Evolutionary conservation across 768 basidiomycete species (phyloP), one percentile per base, ranked within the genome.

Genomic region (Hygrophoropsis aurantiaca): DNA sequence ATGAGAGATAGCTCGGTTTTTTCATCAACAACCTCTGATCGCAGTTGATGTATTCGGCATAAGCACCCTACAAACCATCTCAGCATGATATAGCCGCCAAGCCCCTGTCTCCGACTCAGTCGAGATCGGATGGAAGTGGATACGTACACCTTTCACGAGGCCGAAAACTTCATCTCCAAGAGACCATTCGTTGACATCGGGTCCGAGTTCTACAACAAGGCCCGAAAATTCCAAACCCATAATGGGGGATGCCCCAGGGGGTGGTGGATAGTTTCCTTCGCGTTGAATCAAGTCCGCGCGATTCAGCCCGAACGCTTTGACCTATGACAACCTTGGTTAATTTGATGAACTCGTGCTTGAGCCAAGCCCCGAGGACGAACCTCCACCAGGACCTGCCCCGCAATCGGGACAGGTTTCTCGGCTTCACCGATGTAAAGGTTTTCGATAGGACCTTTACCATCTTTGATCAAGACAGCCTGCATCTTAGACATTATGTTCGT

Each of bases 221-320:
- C 90, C 89, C 19, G 90, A 81, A 62, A 94, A 95, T 65, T 95
- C 94, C 36, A 93, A 87, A 3, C 94, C 92, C 8, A 94, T 74
- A 59, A 94, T 84, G 6, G 74, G 67, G 27, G 85, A 84, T 16
- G 81, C 78, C 34, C 84, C 86, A n/a, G 83, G 74, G 24, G 92
- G 91, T n/a, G 77, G 67, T 15, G 88, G 85, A 61, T 93, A 93
- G n/a, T 62, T 57, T 1, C 85, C 87, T 59, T 82, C 74, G 5
- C 86, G 79, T 62, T 90, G 92, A 5, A 54, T 42, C 44, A 91
- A 74, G 59, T 94, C 92, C 90, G 90, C 85, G 24, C 93, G 78
- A 66, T 94, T 94, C 49, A 94, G 67, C n/a, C 90, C 90, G 62
- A 94, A 94, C 1, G 85, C 85, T 63, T 80, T 81, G 58, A 89